Evolutionary conservation across 1,284 basidiomycete species (phyloP), one percentile per base, ranked within the genome.

Genomic region (Mrakiaceae sp.): DNA sequence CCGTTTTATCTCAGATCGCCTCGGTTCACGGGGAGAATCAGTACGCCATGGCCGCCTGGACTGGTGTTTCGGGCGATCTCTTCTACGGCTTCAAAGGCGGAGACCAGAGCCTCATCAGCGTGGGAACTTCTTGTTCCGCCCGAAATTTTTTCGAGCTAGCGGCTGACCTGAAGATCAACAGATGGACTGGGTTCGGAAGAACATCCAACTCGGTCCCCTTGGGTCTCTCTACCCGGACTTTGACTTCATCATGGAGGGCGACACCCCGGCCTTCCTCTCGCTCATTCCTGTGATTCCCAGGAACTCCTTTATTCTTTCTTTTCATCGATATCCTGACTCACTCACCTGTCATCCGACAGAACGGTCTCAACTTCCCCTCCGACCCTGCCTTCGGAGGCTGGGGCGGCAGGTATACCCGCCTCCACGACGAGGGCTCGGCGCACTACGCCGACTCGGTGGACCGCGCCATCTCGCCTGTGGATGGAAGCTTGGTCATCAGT

Each of bases 211-310:
- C 7, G 68, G 68, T 4, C 64, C 66, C 6, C 54, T 67, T 10
- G 68, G 68, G 3, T 47, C 5, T 14, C 44, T 47, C 47, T 69
- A 67, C 46, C 68, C 68, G 3, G 58, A 63, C 39, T 47, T 66
- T 42, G 59, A 53, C 44, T 69, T 60, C 49, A 64, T 63, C 47
- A 66, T 66, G 64, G 68, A 69, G 51, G 68, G 68, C 9, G 68
- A 69, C 39, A 69, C 68, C 4, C 66, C 66, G 3, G 52, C 61
- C 16, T 67, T 56, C 52, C 64, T 69, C 5, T 56, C 39, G 42
- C 42, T 54, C 52, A 67, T 69, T 42, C 68, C 68, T 27, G 66
- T 68, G 27, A 27, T 27, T 27, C 27, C 27, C 27, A 27, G 27
- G 27, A 27, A 27, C 27, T 27, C 27, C 27, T 27, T 27, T 27